A percentile compares a stretch with the other conserved stretches of the same genome.
These are phyloP conservation scores for Plasmodium cynomolgi DNA, from an alignment of 169 alveolate genomes.

Conservation along the genomic window DNA sequence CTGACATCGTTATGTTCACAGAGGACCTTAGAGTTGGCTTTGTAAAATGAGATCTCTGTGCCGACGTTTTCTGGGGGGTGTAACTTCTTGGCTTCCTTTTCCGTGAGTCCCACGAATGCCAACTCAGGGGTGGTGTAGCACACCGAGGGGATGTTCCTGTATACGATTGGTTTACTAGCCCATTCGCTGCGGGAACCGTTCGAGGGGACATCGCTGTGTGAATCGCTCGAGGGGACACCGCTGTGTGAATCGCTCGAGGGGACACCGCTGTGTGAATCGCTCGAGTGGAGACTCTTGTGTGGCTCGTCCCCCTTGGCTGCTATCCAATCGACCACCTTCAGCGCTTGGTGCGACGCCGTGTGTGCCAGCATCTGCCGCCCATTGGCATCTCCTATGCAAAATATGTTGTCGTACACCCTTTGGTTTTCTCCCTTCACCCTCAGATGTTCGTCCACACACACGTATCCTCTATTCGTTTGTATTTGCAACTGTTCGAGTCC, in stretches of 20 bases:
- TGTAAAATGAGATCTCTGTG: conserved; percentile 29
- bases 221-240: too few species aligned
- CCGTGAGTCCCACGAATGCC: conserved; percentile 81
- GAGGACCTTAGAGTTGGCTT: conserved; percentile 79
- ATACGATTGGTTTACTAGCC: conserved; percentile 51
- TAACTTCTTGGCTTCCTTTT: conserved; percentile 72
- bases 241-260: too few species aligned
- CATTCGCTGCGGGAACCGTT: not conserved
- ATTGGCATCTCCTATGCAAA: conserved; percentile 83
- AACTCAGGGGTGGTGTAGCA: conserved; percentile 82
- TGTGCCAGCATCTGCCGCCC: conserved; percentile 81
- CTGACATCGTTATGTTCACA: conserved; percentile 67
- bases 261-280: not conserved
- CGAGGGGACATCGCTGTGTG: too few species aligned
- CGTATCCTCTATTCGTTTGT: conserved; percentile 72
- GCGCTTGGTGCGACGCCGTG: conserved; percentile 80
- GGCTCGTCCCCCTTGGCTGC: conserved; percentile 85
- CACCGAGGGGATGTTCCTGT: conserved; percentile 78
- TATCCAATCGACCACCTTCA: conserved; percentile 93
- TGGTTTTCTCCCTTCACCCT: conserved; percentile 55
- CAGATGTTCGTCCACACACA: conserved; percentile 77
- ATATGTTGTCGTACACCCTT: conserved; percentile 62
- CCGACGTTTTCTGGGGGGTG: conserved; percentile 73
- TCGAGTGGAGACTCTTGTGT: not conserved
- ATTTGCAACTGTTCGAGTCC: conserved; percentile 76